These are phyloP conservation scores for Ogataea nakhonphanomensis DNA, from an alignment of 805 yeast genomes.

Conservation along the genomic window DNA sequence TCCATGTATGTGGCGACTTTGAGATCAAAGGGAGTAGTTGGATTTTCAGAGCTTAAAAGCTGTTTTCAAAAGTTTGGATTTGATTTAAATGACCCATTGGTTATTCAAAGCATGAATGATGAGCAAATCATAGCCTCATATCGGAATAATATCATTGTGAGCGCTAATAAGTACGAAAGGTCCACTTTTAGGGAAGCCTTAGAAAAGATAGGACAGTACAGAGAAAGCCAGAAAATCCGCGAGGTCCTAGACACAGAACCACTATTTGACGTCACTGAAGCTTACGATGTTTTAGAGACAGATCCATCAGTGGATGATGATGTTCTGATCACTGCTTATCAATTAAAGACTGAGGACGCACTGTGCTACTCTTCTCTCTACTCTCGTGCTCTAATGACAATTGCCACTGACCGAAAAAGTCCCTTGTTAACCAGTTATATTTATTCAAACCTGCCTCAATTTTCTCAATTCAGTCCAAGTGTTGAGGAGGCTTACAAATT, in stretches of 20 bases:
- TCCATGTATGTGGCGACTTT: slow-evolving; percentile 43
- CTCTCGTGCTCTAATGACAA: slow-evolving; percentile 57
- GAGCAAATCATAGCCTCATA: slow-evolving; percentile 29
- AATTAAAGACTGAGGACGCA: slow-evolving; percentile 55
- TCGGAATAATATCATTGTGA: slow-evolving; percentile 23
- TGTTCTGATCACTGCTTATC: slow-evolving; percentile 70
- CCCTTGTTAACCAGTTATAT: slow-evolving; percentile 54
- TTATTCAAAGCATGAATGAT: slow-evolving; percentile 22
- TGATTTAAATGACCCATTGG: slow-evolving; percentile 22
- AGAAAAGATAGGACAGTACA: slow-evolving; percentile 36
- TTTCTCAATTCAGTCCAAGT: slow-evolving; percentile 12
- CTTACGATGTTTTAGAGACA: slow-evolving; percentile 50
- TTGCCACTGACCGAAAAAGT: slow-evolving; percentile 59
- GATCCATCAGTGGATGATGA: slow-evolving; percentile 60
- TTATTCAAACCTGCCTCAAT: slow-evolving; percentile 40
- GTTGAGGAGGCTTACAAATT: slow-evolving; percentile 42
- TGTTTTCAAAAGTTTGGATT: slow-evolving; percentile 30
- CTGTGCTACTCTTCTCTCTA: slow-evolving; percentile 40
- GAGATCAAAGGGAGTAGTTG: slow-evolving; percentile 49
- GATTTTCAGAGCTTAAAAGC: slow-evolving; percentile 41
- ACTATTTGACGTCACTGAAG: slow-evolving; percentile 41
- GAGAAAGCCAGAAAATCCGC: slow-evolving; percentile 35
- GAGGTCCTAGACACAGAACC: slow-evolving; percentile 46
- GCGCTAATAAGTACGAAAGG: slow-evolving; percentile 23
- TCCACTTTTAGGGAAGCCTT: slow-evolving; percentile 38